A percentile compares a stretch with the other conserved stretches of the same genome.
These are phyloP conservation scores for Pseudopithomyces chartarum DNA, from an alignment of 2,329 filamentous ascomycete species.

Conservation along the genomic window DNA sequence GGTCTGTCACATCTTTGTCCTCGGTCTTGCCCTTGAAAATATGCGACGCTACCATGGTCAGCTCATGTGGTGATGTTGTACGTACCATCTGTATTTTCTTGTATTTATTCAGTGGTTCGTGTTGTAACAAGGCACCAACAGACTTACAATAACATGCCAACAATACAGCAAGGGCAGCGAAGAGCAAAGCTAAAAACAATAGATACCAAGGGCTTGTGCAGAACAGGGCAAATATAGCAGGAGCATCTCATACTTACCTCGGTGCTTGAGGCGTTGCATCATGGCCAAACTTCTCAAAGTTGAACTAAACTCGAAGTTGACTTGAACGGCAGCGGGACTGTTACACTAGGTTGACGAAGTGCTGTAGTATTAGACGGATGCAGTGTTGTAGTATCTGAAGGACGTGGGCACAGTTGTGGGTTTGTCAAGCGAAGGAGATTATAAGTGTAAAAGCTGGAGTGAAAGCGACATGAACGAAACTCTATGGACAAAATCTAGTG, in stretches of 20 bases:
- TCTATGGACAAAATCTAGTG: neutral
- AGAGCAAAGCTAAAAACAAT: neutral
- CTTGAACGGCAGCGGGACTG: no score
- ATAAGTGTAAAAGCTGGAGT: neutral
- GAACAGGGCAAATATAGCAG: neutral
- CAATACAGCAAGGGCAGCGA: neutral
- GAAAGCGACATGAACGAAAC: neutral
- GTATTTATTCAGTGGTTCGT: neutral
- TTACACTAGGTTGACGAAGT: no score
- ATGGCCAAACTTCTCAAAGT: no score
- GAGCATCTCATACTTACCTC: slow-evolving; percentile 15
- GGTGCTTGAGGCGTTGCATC: slow-evolving; percentile 16
- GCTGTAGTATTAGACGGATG: no score
- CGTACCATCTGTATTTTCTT: neutral
- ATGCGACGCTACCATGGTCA: slow-evolving; percentile 19
- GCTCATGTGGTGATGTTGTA: neutral
- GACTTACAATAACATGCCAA: neutral
- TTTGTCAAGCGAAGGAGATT: neutral
- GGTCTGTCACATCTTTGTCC: slow-evolving; percentile 22
- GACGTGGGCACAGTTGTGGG: no score
- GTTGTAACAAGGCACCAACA: neutral
- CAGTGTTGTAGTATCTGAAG: no score
- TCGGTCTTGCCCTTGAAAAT: slow-evolving; percentile 25
- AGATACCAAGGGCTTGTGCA: neutral
- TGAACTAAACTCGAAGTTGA: no score